A percentile compares a stretch with the other conserved stretches of the same genome.
Evolutionary conservation across 805 yeast species (phyloP).

Genomic region (Brettanomyces bruxellensis): DNA sequence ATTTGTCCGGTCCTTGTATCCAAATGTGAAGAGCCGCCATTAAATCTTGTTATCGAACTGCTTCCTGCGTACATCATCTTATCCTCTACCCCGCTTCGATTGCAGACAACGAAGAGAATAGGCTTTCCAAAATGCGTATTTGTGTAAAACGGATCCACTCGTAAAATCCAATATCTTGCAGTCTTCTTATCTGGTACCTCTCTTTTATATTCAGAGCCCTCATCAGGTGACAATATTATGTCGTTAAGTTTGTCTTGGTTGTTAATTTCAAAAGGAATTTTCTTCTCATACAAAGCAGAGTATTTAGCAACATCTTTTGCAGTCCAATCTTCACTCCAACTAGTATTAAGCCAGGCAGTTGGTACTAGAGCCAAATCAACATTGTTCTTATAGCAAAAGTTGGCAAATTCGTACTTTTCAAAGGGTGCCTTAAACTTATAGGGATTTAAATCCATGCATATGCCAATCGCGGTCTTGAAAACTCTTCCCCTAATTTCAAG

Average conservation of each 20-base stretch:
- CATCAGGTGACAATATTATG: slow-evolving; percentile 2
- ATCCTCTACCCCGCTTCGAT: slow-evolving; percentile 73
- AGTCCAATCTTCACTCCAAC: slow-evolving; percentile 22
- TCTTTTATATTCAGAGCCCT: slow-evolving; percentile 2
- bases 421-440: slow-evolving; percentile 78
- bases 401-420: slow-evolving; percentile 60
- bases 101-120: slow-evolving; percentile 44
- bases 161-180: slow-evolving; percentile 55
- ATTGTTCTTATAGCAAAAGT: slow-evolving; percentile 35
- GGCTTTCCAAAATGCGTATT: slow-evolving; percentile 9
- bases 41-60: slow-evolving; percentile 46
- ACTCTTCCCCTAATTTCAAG: slow-evolving; percentile 25
- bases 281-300: slow-evolving; percentile 11
- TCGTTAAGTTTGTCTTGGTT: slow-evolving; percentile 1
- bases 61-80: slow-evolving; percentile 62
- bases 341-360: slow-evolving; percentile 74
- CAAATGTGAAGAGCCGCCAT: slow-evolving; percentile 23
- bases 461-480: slow-evolving; percentile 57
- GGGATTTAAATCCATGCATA: slow-evolving; percentile 93
- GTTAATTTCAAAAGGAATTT: slow-evolving; percentile 12
- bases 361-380: slow-evolving; percentile 62
- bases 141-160: slow-evolving; percentile 34
- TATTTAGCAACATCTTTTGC: slow-evolving; percentile 11
- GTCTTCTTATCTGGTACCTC: slow-evolving; percentile 18
- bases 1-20: slow-evolving; percentile 16